Conservation (phyloP, 129 eudicot species). For the Kitagawia praeruptora region DNA sequence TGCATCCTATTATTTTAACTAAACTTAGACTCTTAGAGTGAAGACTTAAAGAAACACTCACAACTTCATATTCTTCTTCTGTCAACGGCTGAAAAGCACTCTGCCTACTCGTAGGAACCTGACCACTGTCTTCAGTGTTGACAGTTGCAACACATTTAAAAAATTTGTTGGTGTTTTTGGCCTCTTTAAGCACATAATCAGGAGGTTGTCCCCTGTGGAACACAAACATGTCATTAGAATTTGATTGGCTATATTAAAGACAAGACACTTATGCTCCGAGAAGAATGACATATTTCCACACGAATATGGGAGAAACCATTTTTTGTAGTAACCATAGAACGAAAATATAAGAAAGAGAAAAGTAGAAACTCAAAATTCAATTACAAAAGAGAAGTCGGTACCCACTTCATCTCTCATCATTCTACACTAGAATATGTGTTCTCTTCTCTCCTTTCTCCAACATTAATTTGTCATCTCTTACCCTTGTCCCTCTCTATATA, state of each 20-base stretch:
- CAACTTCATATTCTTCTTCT: slow-evolving; percentile 90
- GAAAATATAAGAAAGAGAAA: background rate
- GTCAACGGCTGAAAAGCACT: slow-evolving; percentile 69
- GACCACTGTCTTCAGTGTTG: slow-evolving; percentile 46
- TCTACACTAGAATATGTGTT: background rate
- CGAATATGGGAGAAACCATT: background rate
- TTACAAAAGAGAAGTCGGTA: background rate
- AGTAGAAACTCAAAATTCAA: background rate
- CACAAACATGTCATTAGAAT: slow-evolving; percentile 3
- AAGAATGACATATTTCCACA: background rate
- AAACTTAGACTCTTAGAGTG: background rate
- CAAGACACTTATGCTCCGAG: background rate
- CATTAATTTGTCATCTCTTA: background rate
- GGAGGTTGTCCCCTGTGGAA: slow-evolving; percentile 86
- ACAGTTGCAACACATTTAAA: slow-evolving; percentile 69
- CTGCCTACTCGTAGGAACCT: slow-evolving; percentile 34
- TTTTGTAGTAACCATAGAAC: background rate
- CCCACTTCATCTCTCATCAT: background rate
- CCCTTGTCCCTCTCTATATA: background rate
- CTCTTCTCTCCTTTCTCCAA: background rate
- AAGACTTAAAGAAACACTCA: slow-evolving; percentile 33
- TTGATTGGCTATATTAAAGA: background rate
- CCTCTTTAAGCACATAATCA: slow-evolving; percentile 80
- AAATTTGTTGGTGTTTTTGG: slow-evolving; percentile 83
- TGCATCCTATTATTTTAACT: background rate